Conservation (phyloP, 2,329 filamentous ascomycete genomes). For the Penicillium griseofulvum region DNA sequence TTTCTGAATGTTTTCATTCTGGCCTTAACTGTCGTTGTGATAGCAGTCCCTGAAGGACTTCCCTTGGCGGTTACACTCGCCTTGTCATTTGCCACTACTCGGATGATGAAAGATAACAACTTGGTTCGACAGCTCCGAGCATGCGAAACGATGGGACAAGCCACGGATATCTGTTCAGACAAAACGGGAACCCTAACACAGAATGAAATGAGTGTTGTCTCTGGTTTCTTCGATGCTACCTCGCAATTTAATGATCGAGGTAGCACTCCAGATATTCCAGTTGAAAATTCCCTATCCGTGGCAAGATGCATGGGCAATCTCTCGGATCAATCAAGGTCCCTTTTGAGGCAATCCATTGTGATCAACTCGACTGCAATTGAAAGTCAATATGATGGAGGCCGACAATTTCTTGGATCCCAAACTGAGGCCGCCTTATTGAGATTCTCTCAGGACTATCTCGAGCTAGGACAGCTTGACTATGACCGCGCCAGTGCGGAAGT, state of each 20-base stretch:
- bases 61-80: conserved; percentile 72
- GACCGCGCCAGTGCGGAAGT: conserved; percentile 58
- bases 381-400: conserved; percentile 61
- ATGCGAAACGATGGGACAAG: conserved; percentile 76
- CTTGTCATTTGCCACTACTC: conserved; percentile 69
- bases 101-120: conserved; percentile 73
- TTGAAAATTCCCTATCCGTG: neutral
- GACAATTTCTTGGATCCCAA: conserved; percentile 69
- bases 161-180: conserved; percentile 73
- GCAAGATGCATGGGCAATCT: neutral
- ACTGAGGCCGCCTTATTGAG: conserved; percentile 69
- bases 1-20: conserved; percentile 74
- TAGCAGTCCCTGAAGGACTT: conserved; percentile 71
- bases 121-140: conserved; percentile 70
- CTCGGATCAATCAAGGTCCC: neutral
- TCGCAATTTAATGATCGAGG: conserved; percentile 9
- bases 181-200: conserved; percentile 72
- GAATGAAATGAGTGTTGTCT: conserved; percentile 71
- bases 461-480: conserved; percentile 59
- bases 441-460: conserved; percentile 63
- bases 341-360: conserved; percentile 36
- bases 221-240: conserved; percentile 59
- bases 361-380: conserved; percentile 68
- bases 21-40: conserved; percentile 69
- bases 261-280: no score